Conservation (phyloP, 75 land plant genomes). For the Cryptomeria japonica region DNA sequence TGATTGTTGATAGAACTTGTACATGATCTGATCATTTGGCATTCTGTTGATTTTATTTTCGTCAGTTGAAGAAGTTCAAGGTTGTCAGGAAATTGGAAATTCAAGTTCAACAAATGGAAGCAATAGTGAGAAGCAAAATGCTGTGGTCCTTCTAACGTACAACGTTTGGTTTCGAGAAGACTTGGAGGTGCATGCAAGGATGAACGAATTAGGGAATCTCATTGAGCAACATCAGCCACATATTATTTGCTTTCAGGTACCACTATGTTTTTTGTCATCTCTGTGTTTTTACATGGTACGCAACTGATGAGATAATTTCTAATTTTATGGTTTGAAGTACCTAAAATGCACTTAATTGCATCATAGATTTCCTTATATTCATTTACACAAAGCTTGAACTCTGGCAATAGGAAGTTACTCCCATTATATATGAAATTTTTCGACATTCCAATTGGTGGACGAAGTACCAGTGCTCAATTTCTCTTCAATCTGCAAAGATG, state of each 20-base stretch:
- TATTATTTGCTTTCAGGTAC: conserved; percentile 88
- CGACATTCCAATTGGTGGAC: conserved; percentile 82
- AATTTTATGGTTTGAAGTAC: neutral
- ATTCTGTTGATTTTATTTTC: neutral
- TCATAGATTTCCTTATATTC: neutral
- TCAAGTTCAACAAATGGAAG: conserved; percentile 3
- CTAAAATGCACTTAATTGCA: neutral
- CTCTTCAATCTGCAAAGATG: conserved; percentile 33
- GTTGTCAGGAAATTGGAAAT: neutral
- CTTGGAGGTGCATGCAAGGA: conserved; percentile 56
- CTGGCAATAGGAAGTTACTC: conserved; percentile 77
- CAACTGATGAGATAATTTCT: neutral
- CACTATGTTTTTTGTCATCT: neutral
- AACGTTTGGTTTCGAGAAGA: conserved; percentile 95
- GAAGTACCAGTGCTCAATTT: conserved; percentile 68
- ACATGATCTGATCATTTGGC: neutral
- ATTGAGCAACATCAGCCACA: conserved; percentile 84
- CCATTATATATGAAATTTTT: conserved; percentile 68
- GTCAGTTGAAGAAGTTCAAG: neutral
- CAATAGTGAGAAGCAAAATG: conserved; percentile 6
- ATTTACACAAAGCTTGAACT: neutral
- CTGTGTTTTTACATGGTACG: neutral
- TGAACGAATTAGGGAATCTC: conserved; percentile 82
- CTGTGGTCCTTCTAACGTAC: conserved; percentile 69
- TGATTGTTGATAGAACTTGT: neutral